Conservation (phyloP, 2,329 filamentous ascomycete genomes). For the Curvularia spicifera region DNA sequence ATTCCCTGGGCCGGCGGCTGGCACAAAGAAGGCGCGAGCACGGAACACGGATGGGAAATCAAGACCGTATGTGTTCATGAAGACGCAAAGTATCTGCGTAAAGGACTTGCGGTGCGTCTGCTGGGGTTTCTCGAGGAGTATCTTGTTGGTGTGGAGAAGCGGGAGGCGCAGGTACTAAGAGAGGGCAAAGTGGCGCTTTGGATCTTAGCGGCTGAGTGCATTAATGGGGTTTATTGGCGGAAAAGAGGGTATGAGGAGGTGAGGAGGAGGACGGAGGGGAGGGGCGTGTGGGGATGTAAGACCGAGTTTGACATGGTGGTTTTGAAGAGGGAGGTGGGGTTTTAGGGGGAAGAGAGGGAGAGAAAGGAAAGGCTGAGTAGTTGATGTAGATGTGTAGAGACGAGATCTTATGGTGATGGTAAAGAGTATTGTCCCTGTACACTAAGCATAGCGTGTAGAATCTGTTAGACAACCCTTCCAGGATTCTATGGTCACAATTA, state of each 20-base stretch:
- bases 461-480: too few relatives aligned
- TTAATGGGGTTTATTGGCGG: constrained; percentile 39
- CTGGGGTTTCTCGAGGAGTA: constrained; percentile 20
- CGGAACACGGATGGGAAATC: constrained; percentile 37
- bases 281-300: constrained; percentile 30
- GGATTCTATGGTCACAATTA: neutral
- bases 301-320: constrained; percentile 34
- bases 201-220: constrained; percentile 33
- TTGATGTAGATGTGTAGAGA: too few relatives aligned
- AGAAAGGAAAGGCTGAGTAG: too few relatives aligned
- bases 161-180: too few relatives aligned
- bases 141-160: constrained; percentile 11
- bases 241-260: constrained; percentile 32
- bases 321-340: constrained; percentile 25
- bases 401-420: too few relatives aligned
- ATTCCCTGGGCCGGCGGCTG: constrained; percentile 36
- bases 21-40: constrained; percentile 20
- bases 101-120: constrained; percentile 27
- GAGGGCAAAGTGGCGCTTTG: constrained; percentile 24
- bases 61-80: constrained; percentile 36
- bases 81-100: constrained; percentile 22
- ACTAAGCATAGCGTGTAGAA: too few relatives aligned
- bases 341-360: neutral
- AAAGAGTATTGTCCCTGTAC: neutral
- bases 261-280: constrained; percentile 13